phyloP scores from a whole-genome alignment of 2,329 filamentous ascomycete species.

The Cladosporium sp. region DNA sequence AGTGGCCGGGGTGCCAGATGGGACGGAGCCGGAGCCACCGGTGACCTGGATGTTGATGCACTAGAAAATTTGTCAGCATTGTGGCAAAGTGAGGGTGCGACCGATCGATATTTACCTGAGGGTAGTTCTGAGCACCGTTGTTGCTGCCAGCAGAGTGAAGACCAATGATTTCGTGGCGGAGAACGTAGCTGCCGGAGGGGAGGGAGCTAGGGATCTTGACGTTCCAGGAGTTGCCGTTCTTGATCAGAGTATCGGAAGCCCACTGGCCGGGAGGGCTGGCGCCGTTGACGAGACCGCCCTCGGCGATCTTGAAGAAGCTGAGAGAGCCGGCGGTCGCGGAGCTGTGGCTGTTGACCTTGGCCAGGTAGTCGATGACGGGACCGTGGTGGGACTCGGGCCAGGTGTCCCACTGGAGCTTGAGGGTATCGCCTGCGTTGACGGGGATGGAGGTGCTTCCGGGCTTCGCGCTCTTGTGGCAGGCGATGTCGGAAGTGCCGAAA shows the following conservation, averaged over 20 bases:
- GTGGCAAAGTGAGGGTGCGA: not conserved
- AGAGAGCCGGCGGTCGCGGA: conserved; percentile 47
- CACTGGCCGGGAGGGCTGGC: conserved; percentile 44
- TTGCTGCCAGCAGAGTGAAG: conserved; percentile 49
- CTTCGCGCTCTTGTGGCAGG: conserved; percentile 49
- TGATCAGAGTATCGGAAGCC: conserved; percentile 50
- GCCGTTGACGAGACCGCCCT: conserved; percentile 47
- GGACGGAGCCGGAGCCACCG: conserved; percentile 47
- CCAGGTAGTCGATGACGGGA: conserved; percentile 61
- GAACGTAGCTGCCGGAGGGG: conserved; percentile 54
- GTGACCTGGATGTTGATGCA: conserved; percentile 58
- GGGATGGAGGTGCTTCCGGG: conserved; percentile 47
- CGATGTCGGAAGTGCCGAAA: conserved; percentile 25
- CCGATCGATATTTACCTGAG: conserved; percentile 20
- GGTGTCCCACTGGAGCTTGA: conserved; percentile 58
- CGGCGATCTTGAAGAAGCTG: conserved; percentile 61
- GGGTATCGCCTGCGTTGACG: conserved; percentile 54
- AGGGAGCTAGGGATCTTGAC: conserved; percentile 51
- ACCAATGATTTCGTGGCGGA: conserved; percentile 57
- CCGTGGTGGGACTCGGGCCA: conserved; percentile 63
- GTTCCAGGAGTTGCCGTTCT: conserved; percentile 19
- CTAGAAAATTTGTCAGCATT: conserved; percentile 8
- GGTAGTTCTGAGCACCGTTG: conserved; percentile 44
- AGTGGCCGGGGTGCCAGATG: conserved; percentile 48
- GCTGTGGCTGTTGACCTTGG: conserved; percentile 54